A percentile compares a stretch with the other conserved stretches of the same genome.
These are phyloP conservation scores for Colletotrichum aenigma DNA, from an alignment of 2,329 filamentous ascomycete genomes.

Conservation along the genomic window DNA sequence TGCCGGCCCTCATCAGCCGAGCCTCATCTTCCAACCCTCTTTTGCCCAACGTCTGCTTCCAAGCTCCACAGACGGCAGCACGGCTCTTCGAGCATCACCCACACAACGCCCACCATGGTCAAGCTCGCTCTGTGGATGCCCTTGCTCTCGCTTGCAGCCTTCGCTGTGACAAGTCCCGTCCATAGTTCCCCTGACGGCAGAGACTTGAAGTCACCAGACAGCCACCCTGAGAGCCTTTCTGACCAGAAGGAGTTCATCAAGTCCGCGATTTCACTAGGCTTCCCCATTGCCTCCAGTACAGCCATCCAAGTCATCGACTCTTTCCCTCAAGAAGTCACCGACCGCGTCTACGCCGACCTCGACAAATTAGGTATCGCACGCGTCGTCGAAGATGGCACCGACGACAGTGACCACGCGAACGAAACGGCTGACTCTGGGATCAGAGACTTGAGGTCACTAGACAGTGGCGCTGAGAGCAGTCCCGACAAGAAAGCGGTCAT, in stretches of 20 bases:
- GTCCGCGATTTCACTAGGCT: too few species aligned
- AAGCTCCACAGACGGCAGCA: neutral
- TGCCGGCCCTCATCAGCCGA: neutral
- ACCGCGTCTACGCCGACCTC: rapidly evolving
- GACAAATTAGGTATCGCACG: too few species aligned
- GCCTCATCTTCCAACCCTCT: neutral
- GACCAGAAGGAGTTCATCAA: rapidly evolving
- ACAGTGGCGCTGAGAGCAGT: neutral
- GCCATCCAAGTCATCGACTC: too few species aligned
- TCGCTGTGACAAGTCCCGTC: neutral
- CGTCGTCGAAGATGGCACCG: neutral
- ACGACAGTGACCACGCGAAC: neutral
- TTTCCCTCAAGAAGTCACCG: neutral
- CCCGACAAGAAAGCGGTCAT: neutral
- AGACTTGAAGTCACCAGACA: neutral
- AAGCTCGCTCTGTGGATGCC: neutral
- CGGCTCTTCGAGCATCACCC: neutral
- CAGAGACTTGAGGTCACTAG: neutral
- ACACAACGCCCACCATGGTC: neutral
- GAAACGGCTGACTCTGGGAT: rapidly evolving
- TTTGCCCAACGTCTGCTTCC: neutral
- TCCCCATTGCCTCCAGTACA: too few species aligned
- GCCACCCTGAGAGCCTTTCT: neutral
- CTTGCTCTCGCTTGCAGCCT: neutral
- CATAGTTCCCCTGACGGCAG: neutral